Evolutionary conservation across 257 asterid species (phyloP).

Genomic region (Plantago major): DNA sequence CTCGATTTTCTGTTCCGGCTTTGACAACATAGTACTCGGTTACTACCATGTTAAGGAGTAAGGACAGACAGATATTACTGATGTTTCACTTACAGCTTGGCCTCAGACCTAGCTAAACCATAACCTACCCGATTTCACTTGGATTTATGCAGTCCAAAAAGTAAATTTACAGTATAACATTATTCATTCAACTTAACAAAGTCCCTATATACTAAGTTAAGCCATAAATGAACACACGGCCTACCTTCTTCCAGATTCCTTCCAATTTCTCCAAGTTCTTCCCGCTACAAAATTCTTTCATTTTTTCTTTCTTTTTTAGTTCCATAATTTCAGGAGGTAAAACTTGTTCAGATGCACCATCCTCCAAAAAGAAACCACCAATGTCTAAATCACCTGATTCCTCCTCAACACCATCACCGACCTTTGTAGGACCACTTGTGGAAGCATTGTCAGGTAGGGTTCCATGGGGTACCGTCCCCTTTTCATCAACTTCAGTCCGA

Average conservation of each 20-base stretch:
- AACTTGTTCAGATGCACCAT: slow-evolving; percentile 36
- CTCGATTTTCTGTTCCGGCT: too few relatives aligned
- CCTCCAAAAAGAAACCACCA: slow-evolving; percentile 72
- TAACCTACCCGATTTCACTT: too few relatives aligned
- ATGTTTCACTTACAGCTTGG: too few relatives aligned
- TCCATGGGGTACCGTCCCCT: slow-evolving; percentile 30
- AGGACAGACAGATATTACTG: slow-evolving; percentile 15
- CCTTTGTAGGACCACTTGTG: slow-evolving; percentile 25
- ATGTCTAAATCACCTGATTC: slow-evolving; percentile 72
- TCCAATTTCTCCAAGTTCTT: slow-evolving; percentile 74
- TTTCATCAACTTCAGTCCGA: slow-evolving; percentile 37
- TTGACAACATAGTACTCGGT: background rate
- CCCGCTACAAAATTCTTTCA: slow-evolving; percentile 63
- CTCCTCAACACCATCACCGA: slow-evolving; percentile 36
- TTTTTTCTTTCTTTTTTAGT: slow-evolving; percentile 62
- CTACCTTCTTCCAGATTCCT: slow-evolving; percentile 95
- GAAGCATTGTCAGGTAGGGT: slow-evolving; percentile 25
- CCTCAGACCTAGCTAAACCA: too few relatives aligned
- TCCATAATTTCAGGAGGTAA: slow-evolving; percentile 52
- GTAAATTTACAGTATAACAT: too few relatives aligned
- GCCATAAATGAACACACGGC: too few relatives aligned
- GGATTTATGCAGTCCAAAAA: too few relatives aligned
- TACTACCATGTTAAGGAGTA: slow-evolving; percentile 12
- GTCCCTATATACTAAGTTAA: too few relatives aligned
- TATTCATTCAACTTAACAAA: too few relatives aligned